These are phyloP conservation scores for Letharia columbiana DNA, from an alignment of 495 filamentous ascomycete species.

Conservation along the genomic window DNA sequence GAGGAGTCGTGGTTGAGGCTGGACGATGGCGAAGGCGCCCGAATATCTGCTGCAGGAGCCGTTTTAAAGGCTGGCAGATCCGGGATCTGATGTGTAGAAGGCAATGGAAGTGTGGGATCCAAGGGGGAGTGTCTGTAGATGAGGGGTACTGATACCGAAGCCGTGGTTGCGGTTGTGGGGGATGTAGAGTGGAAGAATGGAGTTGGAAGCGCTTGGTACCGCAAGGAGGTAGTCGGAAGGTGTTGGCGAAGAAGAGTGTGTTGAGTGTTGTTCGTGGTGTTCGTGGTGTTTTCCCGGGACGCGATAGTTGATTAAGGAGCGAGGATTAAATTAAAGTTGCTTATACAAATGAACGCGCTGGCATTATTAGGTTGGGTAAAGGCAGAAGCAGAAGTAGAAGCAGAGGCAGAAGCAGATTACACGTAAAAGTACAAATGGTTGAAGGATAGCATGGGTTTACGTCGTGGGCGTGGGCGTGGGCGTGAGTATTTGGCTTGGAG, in stretches of 20 bases:
- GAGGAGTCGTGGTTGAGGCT: conserved; percentile 30
- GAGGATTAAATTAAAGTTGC: not conserved
- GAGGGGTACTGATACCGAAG: conserved; percentile 44
- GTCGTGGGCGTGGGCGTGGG: not conserved
- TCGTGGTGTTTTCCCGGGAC: conserved; percentile 1
- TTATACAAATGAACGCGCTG: conserved; percentile 3
- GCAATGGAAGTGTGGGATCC: conserved; percentile 42
- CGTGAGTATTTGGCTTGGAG: not conserved
- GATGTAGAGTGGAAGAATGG: not conserved
- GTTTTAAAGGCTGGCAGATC: conserved; percentile 32
- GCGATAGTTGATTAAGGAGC: conserved; percentile 11
- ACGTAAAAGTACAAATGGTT: conserved; percentile 3
- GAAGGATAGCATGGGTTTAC: not conserved
- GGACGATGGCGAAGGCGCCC: conserved; percentile 21
- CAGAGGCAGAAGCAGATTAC: not conserved
- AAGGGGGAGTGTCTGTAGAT: conserved; percentile 51
- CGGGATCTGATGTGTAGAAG: conserved; percentile 37
- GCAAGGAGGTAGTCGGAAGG: not conserved
- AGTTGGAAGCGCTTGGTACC: not conserved
- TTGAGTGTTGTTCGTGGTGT: not conserved
- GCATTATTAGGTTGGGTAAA: not conserved
- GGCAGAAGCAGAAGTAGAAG: not conserved
- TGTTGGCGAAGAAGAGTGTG: not conserved
- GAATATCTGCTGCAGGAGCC: conserved; percentile 22
- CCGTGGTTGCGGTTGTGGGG: conserved; percentile 25